Conservation (phyloP, 768 basidiomycete species). For the Lactifluus subvellereus region DNA sequence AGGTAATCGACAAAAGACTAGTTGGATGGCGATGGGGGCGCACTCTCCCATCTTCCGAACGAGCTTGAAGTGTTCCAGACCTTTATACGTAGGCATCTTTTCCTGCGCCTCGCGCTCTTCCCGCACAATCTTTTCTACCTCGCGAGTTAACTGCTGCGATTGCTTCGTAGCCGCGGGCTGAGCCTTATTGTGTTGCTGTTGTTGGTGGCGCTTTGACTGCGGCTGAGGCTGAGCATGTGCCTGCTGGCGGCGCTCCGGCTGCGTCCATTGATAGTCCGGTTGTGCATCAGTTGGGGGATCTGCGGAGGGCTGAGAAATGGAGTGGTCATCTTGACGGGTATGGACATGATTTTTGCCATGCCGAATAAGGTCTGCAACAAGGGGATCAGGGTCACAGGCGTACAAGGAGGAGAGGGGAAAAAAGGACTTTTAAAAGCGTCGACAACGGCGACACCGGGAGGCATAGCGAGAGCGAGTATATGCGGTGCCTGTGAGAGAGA, state of each 20-base stretch:
- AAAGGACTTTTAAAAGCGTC: conserved; percentile 23
- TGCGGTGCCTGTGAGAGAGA: not conserved
- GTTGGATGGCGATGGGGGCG: conserved; percentile 33
- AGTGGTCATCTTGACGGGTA: conserved; percentile 13
- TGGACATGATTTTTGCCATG: conserved; percentile 44
- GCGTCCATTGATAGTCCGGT: conserved; percentile 21
- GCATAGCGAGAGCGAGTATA: conserved; percentile 8
- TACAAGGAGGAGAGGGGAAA: not conserved
- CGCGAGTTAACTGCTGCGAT: conserved; percentile 34
- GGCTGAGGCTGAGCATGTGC: conserved; percentile 30
- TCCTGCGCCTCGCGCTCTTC: conserved; percentile 68
- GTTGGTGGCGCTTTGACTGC: conserved; percentile 31
- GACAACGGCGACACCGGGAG: conserved; percentile 22
- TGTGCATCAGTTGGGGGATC: conserved; percentile 18
- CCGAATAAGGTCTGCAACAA: conserved; percentile 43
- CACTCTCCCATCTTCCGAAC: conserved; percentile 91
- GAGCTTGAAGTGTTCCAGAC: conserved; percentile 73
- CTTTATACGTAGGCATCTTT: conserved; percentile 82
- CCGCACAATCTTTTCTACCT: conserved; percentile 63
- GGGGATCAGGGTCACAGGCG: not conserved
- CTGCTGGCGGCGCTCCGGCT: conserved; percentile 31
- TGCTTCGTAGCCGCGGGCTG: conserved; percentile 15
- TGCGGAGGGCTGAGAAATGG: conserved; percentile 14
- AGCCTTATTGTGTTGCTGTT: conserved; percentile 17
- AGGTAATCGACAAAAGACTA: conserved; percentile 15